Conservation (phyloP, 2,329 filamentous ascomycete species). For the Bipolaris victoriae region DNA sequence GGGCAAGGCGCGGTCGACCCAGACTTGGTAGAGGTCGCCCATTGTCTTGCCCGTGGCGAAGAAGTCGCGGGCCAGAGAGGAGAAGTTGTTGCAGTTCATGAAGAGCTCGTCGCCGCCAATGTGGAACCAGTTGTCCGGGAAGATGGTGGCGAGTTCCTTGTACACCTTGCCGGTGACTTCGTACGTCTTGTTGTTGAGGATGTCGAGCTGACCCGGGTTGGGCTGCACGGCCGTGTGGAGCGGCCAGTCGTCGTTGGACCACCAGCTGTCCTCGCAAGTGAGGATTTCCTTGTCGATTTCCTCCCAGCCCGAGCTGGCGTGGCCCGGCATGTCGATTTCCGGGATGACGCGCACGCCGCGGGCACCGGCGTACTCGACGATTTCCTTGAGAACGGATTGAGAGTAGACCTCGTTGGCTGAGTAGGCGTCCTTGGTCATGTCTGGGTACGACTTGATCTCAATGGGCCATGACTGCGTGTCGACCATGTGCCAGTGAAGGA, state of each 20-base stretch:
- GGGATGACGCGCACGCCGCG: conserved; percentile 65
- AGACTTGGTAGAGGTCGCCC: conserved; percentile 61
- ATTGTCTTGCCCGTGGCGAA: conserved; percentile 59
- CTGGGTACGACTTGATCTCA: conserved; percentile 56
- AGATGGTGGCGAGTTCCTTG: conserved; percentile 58
- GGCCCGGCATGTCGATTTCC: conserved; percentile 68
- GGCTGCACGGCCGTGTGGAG: conserved; percentile 63
- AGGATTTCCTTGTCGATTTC: conserved; percentile 63
- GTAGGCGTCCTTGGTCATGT: conserved; percentile 63
- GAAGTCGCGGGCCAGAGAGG: conserved; percentile 56
- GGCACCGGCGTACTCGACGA: conserved; percentile 59
- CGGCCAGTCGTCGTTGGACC: conserved; percentile 64
- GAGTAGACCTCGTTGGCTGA: conserved; percentile 57
- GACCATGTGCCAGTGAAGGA: conserved; percentile 64
- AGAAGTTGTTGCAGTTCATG: conserved; percentile 64
- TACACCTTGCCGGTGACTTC: conserved; percentile 62
- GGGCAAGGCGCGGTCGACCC: conserved; percentile 60
- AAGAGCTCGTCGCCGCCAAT: conserved; percentile 64
- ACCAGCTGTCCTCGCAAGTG: conserved; percentile 64
- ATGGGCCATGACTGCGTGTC: conserved; percentile 64
- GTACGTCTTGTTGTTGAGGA: conserved; percentile 63
- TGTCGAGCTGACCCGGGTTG: conserved; percentile 63
- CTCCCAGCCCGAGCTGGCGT: conserved; percentile 62
- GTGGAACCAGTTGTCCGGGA: conserved; percentile 62
- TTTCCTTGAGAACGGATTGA: conserved; percentile 50